Base-by-base conservation (phyloP, 192 early-diverging fungal genomes). In the Obelidium mucronatum region DNA sequence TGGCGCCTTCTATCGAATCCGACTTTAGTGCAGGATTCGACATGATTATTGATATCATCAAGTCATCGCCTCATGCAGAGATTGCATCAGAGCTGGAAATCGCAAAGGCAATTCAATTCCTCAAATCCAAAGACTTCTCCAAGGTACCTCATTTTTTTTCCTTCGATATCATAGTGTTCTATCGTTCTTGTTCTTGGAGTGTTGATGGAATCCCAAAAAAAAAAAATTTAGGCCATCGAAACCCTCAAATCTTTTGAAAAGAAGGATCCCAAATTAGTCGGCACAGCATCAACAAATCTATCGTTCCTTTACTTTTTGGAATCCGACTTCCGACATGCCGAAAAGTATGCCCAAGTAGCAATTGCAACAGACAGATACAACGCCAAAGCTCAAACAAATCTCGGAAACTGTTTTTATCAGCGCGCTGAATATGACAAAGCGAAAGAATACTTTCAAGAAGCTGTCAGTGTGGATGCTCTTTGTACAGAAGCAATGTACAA, bases 401-500 rank as follows among this genome's bases (percentile, higher is more conserved):
- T 78, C 4, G 88, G 88, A 17, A 88, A 87, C 54, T 81, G 75
- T 68, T 65, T 65, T 48, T 86, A 75, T 54, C 70, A 78, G 0
- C 53, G 70, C 64, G 83, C 82, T 79, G 58, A 86, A 19, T 81
- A 71, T 52, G 82, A 82, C 22, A 81, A 82, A 63, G 88, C 88
- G 28, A 84, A 81, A 68, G 83, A 86, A 24, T 73, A 75, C 26
- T 90, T 87, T 69, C 82, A 84, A 64, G 84, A 85, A 73, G 88
- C 85, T 36, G 73, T 90, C 36, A 79, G 79, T 40, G 82, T 87
- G 1, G 88, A 90, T 58, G 86, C 88, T 8, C 73, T 83, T 6
- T 90, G 88, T 73, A 86, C 85, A 1, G 88, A 90, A 72, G 86
- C 88, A 34, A 86, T 87, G 78, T 90, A 86, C 76, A 90, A 90